Conservation (phyloP, 2,329 filamentous ascomycete species). For the Cercospora sojina region DNA sequence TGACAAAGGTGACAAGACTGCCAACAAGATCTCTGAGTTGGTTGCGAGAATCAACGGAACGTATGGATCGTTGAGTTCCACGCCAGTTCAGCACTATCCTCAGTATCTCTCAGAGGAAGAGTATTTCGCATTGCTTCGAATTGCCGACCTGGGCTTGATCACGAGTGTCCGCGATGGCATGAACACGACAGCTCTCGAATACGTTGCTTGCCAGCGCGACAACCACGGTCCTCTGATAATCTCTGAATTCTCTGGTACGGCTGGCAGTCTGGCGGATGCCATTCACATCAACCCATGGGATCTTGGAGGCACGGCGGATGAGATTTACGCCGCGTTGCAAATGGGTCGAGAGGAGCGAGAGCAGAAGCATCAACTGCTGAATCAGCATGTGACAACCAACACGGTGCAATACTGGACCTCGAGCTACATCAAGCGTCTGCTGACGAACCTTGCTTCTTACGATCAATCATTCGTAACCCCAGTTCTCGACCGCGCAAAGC, state of each 20-base stretch:
- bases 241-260: conserved; percentile 94
- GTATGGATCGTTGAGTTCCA: conserved; percentile 83
- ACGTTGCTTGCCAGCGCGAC: conserved; percentile 87
- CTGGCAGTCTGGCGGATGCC: conserved; percentile 77
- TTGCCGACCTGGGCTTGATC: conserved; percentile 88
- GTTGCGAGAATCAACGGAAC: conserved; percentile 88
- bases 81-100: conserved; percentile 90
- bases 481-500: conserved; percentile 69
- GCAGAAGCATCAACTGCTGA: conserved; percentile 71
- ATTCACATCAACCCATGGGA: conserved; percentile 99
- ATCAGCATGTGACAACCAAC: conserved; percentile 79
- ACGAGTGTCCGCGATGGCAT: conserved; percentile 95
- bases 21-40: conserved; percentile 84
- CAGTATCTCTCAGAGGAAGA: conserved; percentile 88
- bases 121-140: conserved; percentile 89
- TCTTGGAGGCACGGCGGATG: conserved; percentile 74
- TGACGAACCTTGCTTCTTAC: conserved; percentile 75
- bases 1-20: conserved; percentile 76
- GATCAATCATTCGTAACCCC: conserved; percentile 76
- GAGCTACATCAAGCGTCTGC: conserved; percentile 73
- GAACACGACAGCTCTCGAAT: conserved; percentile 96
- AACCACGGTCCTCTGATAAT: conserved; percentile 85
- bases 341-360: conserved; percentile 68
- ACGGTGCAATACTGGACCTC: conserved; percentile 85
- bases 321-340: conserved; percentile 76